Evolutionary conservation across 139 green algal species (phyloP).

Genomic region (Desmodesmus armatus): DNA sequence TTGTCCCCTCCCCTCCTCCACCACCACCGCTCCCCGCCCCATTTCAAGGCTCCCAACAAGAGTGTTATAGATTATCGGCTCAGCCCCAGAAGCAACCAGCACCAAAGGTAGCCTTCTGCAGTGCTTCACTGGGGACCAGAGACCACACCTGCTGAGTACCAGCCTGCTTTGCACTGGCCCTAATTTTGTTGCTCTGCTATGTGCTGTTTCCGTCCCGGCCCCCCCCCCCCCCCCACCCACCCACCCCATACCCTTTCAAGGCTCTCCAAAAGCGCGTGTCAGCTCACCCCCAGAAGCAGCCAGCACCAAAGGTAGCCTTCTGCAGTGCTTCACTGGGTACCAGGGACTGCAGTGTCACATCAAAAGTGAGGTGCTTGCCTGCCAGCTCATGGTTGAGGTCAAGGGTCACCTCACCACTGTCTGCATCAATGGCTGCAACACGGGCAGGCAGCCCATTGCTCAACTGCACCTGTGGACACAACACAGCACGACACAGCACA

Average conservation of each 20-base stretch:
- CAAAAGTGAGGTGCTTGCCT: constrained; percentile 80
- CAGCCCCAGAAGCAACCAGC: constrained; percentile 94
- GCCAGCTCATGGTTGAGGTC: constrained; percentile 77
- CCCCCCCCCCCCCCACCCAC: too few species aligned
- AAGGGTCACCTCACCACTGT: constrained; percentile 61
- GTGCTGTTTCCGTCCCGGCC: too few species aligned
- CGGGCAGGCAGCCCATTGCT: constrained; percentile 62
- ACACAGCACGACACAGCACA: too few species aligned
- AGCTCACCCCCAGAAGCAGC: constrained; percentile 97
- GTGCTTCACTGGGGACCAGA: constrained; percentile 55
- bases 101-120: constrained; percentile 70
- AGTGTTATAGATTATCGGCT: too few species aligned
- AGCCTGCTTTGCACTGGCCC: too few species aligned
- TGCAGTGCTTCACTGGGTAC: constrained; percentile 56
- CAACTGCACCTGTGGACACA: constrained; percentile 64
- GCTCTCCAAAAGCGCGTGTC: too few species aligned
- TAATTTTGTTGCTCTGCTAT: too few species aligned
- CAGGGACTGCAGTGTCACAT: constrained; percentile 74
- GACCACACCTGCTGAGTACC: too few species aligned
- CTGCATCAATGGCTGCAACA: constrained; percentile 46
- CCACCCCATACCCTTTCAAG: too few species aligned
- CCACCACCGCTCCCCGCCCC: too few species aligned
- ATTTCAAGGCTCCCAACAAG: too few species aligned
- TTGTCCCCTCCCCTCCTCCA: too few species aligned
- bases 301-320: constrained; percentile 72